Percentiles rank a stretch among this genome's conserved stretches.
Conservation (phyloP, 2,329 filamentous ascomycete genomes). For the Geosmithia morbida region DNA sequence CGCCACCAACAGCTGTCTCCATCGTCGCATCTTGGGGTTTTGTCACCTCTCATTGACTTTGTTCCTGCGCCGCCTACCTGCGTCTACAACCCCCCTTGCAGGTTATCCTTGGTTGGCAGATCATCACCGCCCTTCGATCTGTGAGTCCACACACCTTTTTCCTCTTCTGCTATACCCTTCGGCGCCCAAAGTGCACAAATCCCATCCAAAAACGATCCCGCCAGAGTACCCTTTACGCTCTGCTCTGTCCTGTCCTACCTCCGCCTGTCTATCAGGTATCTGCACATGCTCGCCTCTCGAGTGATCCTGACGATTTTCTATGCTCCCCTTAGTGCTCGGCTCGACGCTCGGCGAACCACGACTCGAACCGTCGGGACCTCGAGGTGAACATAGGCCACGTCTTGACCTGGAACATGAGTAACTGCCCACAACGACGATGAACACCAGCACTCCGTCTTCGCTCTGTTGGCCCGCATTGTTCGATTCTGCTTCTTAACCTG, state of each 20-base stretch:
- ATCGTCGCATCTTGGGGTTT: not conserved
- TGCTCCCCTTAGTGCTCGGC: not conserved
- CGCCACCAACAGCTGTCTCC: not conserved
- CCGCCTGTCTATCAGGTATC: too few relatives aligned
- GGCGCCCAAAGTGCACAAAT: not conserved
- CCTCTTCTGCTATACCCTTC: not conserved
- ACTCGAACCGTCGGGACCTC: not conserved
- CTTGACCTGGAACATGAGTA: conserved; percentile 6
- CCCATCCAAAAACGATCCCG: not conserved
- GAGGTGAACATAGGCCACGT: not conserved
- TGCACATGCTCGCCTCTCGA: too few relatives aligned
- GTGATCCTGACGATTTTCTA: not conserved
- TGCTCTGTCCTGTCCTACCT: too few relatives aligned
- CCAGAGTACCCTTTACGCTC: not conserved
- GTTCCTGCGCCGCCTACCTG: not conserved
- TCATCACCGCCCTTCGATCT: not conserved
- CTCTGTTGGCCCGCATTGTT: conserved; percentile 35
- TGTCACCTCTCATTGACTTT: not conserved
- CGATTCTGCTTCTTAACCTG: conserved; percentile 39
- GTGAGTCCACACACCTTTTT: not conserved
- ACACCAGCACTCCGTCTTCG: conserved; percentile 32
- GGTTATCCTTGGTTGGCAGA: not conserved
- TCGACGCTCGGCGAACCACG: not conserved
- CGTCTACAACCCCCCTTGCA: not conserved
- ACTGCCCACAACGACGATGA: conserved; percentile 36